Evolutionary conservation across 176 grass and related monocot species (phyloP), one percentile per base, ranked within the genome.

Genomic region (Oryza glaberrima): DNA sequence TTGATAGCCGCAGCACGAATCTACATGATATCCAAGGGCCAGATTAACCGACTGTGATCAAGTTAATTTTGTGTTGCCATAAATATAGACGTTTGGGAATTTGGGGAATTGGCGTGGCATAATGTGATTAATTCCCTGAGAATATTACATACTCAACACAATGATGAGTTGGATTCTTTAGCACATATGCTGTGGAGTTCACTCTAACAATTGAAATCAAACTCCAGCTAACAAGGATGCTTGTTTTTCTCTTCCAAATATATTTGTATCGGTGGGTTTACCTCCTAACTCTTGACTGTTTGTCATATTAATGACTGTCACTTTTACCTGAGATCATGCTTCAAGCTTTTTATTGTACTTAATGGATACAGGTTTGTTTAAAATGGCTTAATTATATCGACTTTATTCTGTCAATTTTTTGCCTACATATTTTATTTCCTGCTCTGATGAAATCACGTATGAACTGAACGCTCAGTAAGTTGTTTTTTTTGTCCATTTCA

Each of bases 381-480:
- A 80, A 80, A 9, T 36, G 34, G 65, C 72, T 46, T 49, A 66
- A 19, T 22, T 79, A 34, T 77, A 41, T 38, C 72, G 45, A 54
- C 72, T 25, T n/a, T 65, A 23, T 32, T 64, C 35, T 65, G 13
- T 66, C 7, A 78, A 25, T 16, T 73, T 48, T 35, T 65, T n/a
- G 23, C 63, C 14, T 40, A 6, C 20, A 30, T 54, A 4, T 70
- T 81, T 56, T 32, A 22, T 75, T 84, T 10, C 63, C 60, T 56
- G 3, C 38, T 81, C 58, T 51, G 48, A 81, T 76, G 26, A 26
- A 48, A 52, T 71, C 32, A 11, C 28, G 48, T 61, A 75, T 75
- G 44, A 75, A 34, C 16, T 34, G 7, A 14, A 52, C 48, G 54
- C 19, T 54, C 5, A 26, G 23, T 76, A 19, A 75, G 9, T 67